A percentile compares a stretch with the other conserved stretches of the same genome.
Evolutionary conservation across 2,329 filamentous ascomycete genomes (phyloP).

Genomic region (Apiospora kogelbergensis): DNA sequence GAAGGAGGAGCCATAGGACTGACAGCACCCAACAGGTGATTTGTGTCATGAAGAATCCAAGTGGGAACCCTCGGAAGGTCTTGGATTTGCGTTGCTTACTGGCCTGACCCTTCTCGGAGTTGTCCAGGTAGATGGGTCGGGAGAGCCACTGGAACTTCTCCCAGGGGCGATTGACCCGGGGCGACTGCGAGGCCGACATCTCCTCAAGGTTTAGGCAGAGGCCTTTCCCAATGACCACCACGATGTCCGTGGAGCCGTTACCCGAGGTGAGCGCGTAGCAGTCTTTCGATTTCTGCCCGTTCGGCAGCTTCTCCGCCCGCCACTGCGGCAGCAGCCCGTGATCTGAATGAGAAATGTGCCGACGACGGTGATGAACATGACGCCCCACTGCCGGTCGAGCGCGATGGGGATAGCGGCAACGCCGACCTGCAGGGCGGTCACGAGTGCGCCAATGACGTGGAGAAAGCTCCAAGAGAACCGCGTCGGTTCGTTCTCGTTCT

Average conservation of each 20-base stretch:
- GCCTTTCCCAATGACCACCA: not conserved
- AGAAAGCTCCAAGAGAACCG: not conserved
- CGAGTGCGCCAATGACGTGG: not conserved
- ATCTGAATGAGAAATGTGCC: not conserved
- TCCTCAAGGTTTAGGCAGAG: not conserved
- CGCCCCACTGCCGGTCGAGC: not conserved
- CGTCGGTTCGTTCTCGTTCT: not conserved
- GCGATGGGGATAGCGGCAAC: not conserved
- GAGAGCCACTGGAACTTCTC: constrained; percentile 5
- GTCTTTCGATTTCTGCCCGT: not conserved
- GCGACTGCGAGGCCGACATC: not conserved
- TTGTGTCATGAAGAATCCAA: constrained; percentile 2
- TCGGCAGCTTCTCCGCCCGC: not conserved
- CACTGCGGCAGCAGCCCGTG: not conserved
- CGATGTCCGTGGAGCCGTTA: not conserved
- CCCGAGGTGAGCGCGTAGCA: not conserved
- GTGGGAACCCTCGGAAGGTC: not conserved
- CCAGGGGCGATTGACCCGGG: not conserved
- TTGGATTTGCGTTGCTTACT: not conserved
- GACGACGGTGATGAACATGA: not conserved
- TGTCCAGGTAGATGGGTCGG: not conserved
- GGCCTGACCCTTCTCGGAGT: not conserved
- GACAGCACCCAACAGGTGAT: not conserved
- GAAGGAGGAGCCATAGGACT: not conserved
- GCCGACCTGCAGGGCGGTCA: not conserved